These are phyloP conservation scores for Haplosporangium gracile DNA, from an alignment of 192 early-diverging fungal genomes.

Conservation along the genomic window DNA sequence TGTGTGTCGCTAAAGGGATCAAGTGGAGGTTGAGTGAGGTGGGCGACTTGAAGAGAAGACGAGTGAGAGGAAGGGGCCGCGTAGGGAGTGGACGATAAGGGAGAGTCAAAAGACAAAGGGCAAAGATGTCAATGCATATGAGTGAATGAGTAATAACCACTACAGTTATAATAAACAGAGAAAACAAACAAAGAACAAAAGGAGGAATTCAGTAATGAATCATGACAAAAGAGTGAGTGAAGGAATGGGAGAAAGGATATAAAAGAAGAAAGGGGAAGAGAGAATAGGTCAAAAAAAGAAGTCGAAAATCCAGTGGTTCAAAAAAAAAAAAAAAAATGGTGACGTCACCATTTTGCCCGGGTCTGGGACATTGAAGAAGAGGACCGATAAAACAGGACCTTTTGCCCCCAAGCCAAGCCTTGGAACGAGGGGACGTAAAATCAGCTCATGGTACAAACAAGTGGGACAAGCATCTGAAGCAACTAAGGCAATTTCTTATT, in stretches of 20 bases:
- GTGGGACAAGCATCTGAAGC: background rate
- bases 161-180: background rate
- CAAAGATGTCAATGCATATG: background rate
- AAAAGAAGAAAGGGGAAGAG: background rate
- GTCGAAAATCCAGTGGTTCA: background rate
- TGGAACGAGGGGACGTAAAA: too few relatives aligned
- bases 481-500: background rate
- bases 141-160: background rate
- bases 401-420: too few relatives aligned
- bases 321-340: background rate
- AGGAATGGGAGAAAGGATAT: background rate
- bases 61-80: background rate
- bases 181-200: background rate
- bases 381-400: too few relatives aligned
- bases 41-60: background rate
- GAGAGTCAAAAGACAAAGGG: background rate
- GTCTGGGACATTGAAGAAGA: too few relatives aligned
- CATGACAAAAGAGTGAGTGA: background rate
- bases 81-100: background rate
- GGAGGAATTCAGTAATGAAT: constrained; percentile 1
- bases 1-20: background rate
- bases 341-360: background rate
- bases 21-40: background rate
- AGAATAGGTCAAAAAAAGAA: background rate
- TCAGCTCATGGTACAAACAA: too few relatives aligned